phyloP scores from a whole-genome alignment of 106 monocot genomes.

The Acorus calamus region DNA sequence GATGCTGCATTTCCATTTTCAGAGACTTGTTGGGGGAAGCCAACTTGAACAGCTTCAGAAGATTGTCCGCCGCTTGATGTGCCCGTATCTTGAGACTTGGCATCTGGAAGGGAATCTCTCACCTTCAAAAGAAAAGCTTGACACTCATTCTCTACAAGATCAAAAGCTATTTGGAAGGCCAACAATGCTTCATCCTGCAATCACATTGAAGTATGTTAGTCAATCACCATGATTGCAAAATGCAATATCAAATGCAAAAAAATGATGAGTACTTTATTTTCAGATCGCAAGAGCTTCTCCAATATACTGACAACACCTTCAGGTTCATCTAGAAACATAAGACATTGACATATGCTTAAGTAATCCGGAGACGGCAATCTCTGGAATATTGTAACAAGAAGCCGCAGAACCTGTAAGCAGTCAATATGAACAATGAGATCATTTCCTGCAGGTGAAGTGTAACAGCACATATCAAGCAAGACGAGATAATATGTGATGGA shows the following conservation, averaged over 20 bases:
- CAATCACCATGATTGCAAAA: not conserved
- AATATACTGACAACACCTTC: slow-evolving; percentile 69
- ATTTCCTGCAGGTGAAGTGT: not conserved
- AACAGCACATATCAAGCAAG: no score
- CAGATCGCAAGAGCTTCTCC: slow-evolving; percentile 71
- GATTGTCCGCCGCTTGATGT: slow-evolving; percentile 4
- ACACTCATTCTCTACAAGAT: slow-evolving; percentile 92
- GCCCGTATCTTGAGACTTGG: slow-evolving; percentile 15
- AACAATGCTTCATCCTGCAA: slow-evolving; percentile 87
- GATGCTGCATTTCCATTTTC: slow-evolving; percentile 18
- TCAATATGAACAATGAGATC: not conserved
- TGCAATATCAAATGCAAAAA: slow-evolving; percentile 3
- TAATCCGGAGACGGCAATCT: slow-evolving; percentile 82
- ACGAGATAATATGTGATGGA: no score
- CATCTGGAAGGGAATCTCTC: slow-evolving; percentile 33
- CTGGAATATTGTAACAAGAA: slow-evolving; percentile 90
- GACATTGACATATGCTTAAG: slow-evolving; percentile 89
- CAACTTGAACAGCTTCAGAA: slow-evolving; percentile 14
- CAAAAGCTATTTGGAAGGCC: slow-evolving; percentile 95
- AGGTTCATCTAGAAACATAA: slow-evolving; percentile 91
- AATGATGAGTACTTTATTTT: slow-evolving; percentile 43
- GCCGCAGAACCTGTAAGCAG: slow-evolving; percentile 57
- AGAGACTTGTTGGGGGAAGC: slow-evolving; percentile 9
- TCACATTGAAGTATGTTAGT: not conserved
- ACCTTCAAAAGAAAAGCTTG: slow-evolving; percentile 87